Evolutionary conservation across 2,329 filamentous ascomycete genomes (phyloP), one percentile per base, ranked within the genome.

Genomic region (Reticulascus tulasneorum): DNA sequence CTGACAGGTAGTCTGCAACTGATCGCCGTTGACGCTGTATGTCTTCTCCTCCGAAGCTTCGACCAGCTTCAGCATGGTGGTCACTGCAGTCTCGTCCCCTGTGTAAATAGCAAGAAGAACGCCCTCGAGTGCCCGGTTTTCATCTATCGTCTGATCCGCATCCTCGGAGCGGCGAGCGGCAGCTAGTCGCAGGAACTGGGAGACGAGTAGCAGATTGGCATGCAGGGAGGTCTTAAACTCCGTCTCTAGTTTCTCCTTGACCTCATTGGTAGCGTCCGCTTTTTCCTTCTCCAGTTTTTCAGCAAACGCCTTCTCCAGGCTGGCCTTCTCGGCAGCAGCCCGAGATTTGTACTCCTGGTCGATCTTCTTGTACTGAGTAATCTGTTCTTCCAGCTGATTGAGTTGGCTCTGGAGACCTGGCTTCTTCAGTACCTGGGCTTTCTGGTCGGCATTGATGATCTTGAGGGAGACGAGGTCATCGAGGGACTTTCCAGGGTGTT

Each of bases 361-460:
- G 44, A 89, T 69, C 69, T 86, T 86, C 66, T 82, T 83, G 67
- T 82, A 84, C 57, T 86, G 81, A 37, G 67, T 65, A 29, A 88
- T 69, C 64, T 89, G 84, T 57, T 88, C 84, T 60, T 90, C 84
- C 42, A 79, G 66, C 58, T 86, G 80, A 34, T 71, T 64, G 26
- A 88, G 69, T 63, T 86, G 81, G 37, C 75, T 68, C 53, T 83
- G 74, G 20, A 90, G 77, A 23, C 69, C 67, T 23, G 85, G 85
- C 62, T 88, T 89, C 77, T 88, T 90, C 47, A 82, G 69, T 39
- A 82, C 75, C 58, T 87, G 81, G 9, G 82, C 77, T 63, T 83
- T 87, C 63, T 91, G 86, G 60, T 91, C 86, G 62, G 72, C 58
- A 58, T 91, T 91, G 73, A 91, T 86, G 56, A 87, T 79, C 60